These are phyloP conservation scores for Scutellaria barbata DNA, from an alignment of 257 asterid genomes.

Conservation along the genomic window DNA sequence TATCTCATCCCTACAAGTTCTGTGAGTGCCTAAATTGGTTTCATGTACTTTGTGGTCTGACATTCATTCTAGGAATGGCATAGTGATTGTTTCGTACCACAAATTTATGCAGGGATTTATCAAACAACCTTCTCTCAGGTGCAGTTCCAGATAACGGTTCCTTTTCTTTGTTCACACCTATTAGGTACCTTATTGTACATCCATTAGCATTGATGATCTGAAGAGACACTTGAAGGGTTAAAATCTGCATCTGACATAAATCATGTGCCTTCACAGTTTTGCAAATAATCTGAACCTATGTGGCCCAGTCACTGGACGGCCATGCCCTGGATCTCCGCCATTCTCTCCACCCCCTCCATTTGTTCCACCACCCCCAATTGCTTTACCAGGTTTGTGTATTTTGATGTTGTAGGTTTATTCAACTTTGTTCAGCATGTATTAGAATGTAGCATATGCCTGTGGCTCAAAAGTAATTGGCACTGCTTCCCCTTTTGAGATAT, in stretches of 20 bases:
- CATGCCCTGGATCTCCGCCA: conserved; percentile 99
- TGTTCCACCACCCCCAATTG: conserved; percentile 85
- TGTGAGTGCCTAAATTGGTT: conserved; percentile 62
- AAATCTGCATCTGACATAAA: conserved; percentile 32
- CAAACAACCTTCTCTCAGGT: conserved; percentile 86
- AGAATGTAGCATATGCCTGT: background rate
- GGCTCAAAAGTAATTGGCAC: background rate
- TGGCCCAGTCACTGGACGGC: conserved; percentile 96
- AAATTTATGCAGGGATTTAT: conserved; percentile 69
- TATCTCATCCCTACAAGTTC: conserved; percentile 81
- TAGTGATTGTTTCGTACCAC: conserved; percentile 16
- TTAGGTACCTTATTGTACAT: conserved; percentile 58
- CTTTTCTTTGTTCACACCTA: conserved; percentile 89
- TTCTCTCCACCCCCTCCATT: conserved; percentile 99
- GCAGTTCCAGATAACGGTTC: conserved; percentile 94
- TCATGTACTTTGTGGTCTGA: background rate
- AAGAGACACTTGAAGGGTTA: conserved; percentile 15
- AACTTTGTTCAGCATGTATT: background rate
- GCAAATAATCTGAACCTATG: conserved; percentile 93
- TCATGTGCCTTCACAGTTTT: conserved; percentile 61
- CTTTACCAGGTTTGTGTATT: conserved; percentile 64
- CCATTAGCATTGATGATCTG: conserved; percentile 23
- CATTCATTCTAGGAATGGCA: background rate
- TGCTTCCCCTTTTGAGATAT: too few species aligned
- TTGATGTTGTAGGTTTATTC: background rate